Evolutionary conservation across 768 basidiomycete species (phyloP).

Genomic region (Tricholoma furcatifolium): DNA sequence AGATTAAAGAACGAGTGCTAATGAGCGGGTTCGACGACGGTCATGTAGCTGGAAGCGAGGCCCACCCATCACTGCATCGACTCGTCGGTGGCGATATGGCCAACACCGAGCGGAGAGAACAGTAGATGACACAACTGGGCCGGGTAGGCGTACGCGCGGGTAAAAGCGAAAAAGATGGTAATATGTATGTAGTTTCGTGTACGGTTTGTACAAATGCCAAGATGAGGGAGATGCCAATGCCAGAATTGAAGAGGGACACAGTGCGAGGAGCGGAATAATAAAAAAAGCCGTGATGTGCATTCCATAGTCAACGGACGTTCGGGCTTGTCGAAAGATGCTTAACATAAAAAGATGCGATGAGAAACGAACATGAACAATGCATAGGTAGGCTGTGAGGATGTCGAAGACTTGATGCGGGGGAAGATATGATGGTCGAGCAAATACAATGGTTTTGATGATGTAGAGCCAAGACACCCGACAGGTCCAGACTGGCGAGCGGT

Average conservation of each 20-base stretch:
- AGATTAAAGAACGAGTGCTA: constrained; percentile 1
- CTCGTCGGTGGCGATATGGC: no score
- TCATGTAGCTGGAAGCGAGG: constrained; percentile 4
- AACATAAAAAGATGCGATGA: not conserved
- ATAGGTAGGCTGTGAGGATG: constrained; percentile 6
- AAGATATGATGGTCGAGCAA: constrained; percentile 6
- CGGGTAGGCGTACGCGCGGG: not conserved
- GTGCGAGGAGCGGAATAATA: not conserved
- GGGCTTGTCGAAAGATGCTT: constrained; percentile 4
- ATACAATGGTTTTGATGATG: constrained; percentile 4
- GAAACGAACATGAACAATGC: constrained; percentile 5
- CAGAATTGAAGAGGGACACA: not conserved
- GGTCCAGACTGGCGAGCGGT: constrained; percentile 6
- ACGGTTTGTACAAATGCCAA: constrained; percentile 15
- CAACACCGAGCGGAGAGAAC: no score
- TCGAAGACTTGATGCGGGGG: not conserved
- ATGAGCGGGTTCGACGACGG: not conserved
- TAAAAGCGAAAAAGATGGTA: not conserved
- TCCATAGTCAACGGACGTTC: not conserved
- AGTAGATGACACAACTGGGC: not conserved
- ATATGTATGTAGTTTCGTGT: constrained; percentile 7
- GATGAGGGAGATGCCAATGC: constrained; percentile 14
- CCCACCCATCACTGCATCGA: no score
- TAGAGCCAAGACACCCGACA: not conserved
- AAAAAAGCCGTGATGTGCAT: not conserved